Conservation (phyloP, 192 early-diverging fungal species). For the Coemansia sp. region DNA sequence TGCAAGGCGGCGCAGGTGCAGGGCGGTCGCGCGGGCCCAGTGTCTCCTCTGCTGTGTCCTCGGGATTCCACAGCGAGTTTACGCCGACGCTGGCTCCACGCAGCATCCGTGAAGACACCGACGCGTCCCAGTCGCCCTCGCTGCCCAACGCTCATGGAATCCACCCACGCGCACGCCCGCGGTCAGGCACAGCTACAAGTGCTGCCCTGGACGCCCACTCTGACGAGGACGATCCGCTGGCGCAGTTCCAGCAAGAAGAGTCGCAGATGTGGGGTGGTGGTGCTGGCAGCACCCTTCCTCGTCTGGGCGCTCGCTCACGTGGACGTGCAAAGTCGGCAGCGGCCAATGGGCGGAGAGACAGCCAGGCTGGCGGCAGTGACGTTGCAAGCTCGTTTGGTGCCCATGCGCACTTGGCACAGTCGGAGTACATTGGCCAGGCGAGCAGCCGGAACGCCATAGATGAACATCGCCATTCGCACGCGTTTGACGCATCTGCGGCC, state of each 20-base stretch:
- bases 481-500: not conserved
- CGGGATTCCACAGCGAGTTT: constrained; percentile 30
- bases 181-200: constrained; percentile 42
- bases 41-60: constrained; percentile 31
- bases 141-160: constrained; percentile 4
- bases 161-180: constrained; percentile 13
- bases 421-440: constrained; percentile 37
- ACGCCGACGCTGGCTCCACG: constrained; percentile 42
- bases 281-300: constrained; percentile 40
- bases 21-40: constrained; percentile 42
- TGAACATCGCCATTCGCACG: not conserved
- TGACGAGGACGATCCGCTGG: constrained; percentile 39
- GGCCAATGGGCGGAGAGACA: constrained; percentile 1
- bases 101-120: constrained; percentile 12
- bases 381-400: not conserved
- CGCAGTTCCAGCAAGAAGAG: constrained; percentile 52
- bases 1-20: constrained; percentile 15
- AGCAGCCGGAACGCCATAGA: constrained; percentile 3
- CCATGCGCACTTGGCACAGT: constrained; percentile 27
- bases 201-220: constrained; percentile 9
- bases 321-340: constrained; percentile 1
- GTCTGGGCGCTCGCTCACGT: constrained; percentile 28
- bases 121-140: constrained; percentile 9
- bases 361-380: constrained; percentile 5
- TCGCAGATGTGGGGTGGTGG: constrained; percentile 51